Base-by-base conservation (phyloP, 2,329 filamentous ascomycete species). In the Metarhizium anisopliae region DNA sequence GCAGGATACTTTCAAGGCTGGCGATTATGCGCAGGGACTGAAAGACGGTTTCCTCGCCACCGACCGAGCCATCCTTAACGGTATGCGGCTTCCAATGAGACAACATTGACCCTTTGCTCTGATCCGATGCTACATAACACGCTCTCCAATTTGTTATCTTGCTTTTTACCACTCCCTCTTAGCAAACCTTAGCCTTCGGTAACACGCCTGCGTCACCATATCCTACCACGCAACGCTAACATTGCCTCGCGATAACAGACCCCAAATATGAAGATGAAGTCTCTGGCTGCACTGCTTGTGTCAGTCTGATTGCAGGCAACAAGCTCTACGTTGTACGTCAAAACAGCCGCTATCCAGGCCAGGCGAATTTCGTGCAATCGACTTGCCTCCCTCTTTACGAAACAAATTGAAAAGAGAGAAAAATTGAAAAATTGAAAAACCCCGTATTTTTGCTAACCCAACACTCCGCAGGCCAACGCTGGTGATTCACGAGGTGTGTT, bases 11-110 rank as follows among this genome's bases (percentile, higher is more conserved):
- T 99, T 96, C 76, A 90, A 91, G 74, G 80, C 86, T 62, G 90
- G 89, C 63, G 87, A 97, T 73, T 90, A 96, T 65, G 90, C 95
- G 70, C 94, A 97, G 78, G 90, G 93, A 54, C 80, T 99, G 64
- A 96, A 96, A 77, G 94, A 99, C 72, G 93, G 92, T 57, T 99
- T 99, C 72, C 79, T 99, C 56, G 94, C 94, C 51, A 96, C 92
- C 56, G 94, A 99, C 74, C 82, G 93, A 64, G 94, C 94, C 63
- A 97, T 99, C 69, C 79, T 99, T 63, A 95, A 89, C 73, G 94
- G 94, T 97, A 86, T 66, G 66, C 45, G 30, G 25, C 20, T 16
- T 3, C 25, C 20, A 11, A 47, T n/a, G 43, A 25, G 7, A 7
- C 43, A 4, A 25, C 40, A 6, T n/a, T 18, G n/a, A 20, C 32